Base-by-base conservation (phyloP, 116 monocot genomes). In the Thalassia testudinum region DNA sequence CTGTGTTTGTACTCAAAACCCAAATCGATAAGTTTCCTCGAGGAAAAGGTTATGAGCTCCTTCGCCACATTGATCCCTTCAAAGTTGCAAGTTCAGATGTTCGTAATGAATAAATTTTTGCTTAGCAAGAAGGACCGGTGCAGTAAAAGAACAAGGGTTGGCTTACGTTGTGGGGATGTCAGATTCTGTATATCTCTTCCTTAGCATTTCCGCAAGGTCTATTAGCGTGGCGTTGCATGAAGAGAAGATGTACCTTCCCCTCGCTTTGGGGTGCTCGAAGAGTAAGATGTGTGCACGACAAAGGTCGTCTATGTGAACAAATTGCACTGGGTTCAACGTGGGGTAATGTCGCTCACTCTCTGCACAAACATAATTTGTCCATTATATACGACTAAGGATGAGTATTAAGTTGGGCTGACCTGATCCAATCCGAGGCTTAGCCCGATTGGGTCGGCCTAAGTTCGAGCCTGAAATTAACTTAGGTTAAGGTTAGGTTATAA, bases 1-100 rank as follows among this genome's bases (percentile, higher is more conserved):
- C 49, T 79, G 73, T 76, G 68, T 62, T 61, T 57, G 52, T 55
- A 82, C 56, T 71, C 38, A 49, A 82, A 87, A 0, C 87, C 82
- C 1, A 73, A 58, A 17, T 68, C 75, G 4, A 47, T 13, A 10
- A 87, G 68, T 49, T 76, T 87, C 68, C 71, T 76, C 0, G 79
- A 78, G 12, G 78, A 87, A 64, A 87, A 79, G 51, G 24, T 24
- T 1, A 79, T 55, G 0, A 44, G 0, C 7, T 64, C 19, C 7
- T 62, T 63, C 11, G 40, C 34, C 29, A 59, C 58, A n/a, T 76
- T 76, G 12, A 80, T 65, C 22, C 75, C 82, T 37, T 71, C 60
- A 56, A 77, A 75, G 48, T 72, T 72, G n/a, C n/a, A 25, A 5
- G 30, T 10, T 5, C 10, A 3, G 10, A 34, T 34, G 3, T 10